Evolutionary conservation across 2,329 filamentous ascomycete species (phyloP), one percentile per base, ranked within the genome.

Genomic region (Grosmannia penicillata): DNA sequence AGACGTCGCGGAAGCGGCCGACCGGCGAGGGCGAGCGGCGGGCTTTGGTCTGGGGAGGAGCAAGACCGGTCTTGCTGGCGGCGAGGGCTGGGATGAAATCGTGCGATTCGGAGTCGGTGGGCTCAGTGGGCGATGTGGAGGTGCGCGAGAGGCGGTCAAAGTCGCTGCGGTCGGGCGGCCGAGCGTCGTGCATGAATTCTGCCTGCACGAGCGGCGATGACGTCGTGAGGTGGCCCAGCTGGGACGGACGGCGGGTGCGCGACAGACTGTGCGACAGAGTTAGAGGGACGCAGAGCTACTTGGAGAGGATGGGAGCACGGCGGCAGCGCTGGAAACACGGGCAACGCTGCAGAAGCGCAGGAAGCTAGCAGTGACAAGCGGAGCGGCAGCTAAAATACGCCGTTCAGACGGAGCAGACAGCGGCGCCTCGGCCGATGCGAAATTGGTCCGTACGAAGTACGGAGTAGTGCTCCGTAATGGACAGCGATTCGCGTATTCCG

Each of bases 1-100:
- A 84, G 11, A 78, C 80, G 51, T 78, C 76, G 54, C 72, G 80
- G 44, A 89, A 63, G 51, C 77, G 82, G 51, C 75, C 72, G 37
- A 71, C 75, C 10, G 82, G 80, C 9, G 84, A 87, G 17, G 72
- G 66, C 19, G 75, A 75, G 43, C 80, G 71, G 47, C 69, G 69
- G 33, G 58, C 53, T 43, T 61, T 60, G 48, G 56, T 60, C 46
- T 51, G 52, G 34, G 61, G 63, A 39, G 56, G 59, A 47, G 55
- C 63, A 43, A 62, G 61, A 42, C 50, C 57, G 33, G 57, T 57
- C 36, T 56, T 54, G 49, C 53, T 55, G 43, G 50, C 38, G 41
- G 46, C 27, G 52, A 59, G 44, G 33, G 52, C 41, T 31, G 50
- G 45, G 34, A 49, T 43, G 43, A 56, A 52, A 27, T 56, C 56